These are phyloP conservation scores for Macrolepiota dolichaula DNA, from an alignment of 768 basidiomycete genomes.

Conservation along the genomic window DNA sequence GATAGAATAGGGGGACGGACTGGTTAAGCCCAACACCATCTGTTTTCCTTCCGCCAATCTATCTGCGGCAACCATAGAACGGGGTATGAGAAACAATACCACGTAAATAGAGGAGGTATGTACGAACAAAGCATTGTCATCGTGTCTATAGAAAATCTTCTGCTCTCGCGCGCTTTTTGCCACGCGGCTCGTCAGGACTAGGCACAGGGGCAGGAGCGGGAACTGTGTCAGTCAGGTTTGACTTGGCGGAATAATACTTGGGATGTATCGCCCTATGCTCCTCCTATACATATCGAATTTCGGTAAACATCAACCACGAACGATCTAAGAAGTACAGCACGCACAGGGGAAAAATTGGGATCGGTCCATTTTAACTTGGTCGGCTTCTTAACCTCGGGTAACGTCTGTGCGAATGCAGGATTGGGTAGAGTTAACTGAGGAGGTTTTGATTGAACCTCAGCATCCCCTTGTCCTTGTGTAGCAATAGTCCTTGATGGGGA, in stretches of 20 bases:
- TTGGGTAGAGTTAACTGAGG: conserved; percentile 48
- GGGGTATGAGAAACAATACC: not conserved
- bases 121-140: not conserved
- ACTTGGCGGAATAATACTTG: conserved; percentile 57
- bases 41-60: conserved; percentile 5
- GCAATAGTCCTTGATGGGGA: not conserved
- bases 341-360: conserved; percentile 75
- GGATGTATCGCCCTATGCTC: conserved; percentile 67
- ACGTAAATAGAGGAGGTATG: not conserved
- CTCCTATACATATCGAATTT: conserved; percentile 43
- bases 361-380: conserved; percentile 73
- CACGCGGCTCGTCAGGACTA: conserved; percentile 59
- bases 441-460: conserved; percentile 18
- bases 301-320: not conserved
- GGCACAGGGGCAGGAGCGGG: not conserved
- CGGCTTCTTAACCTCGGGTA: conserved; percentile 72
- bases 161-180: conserved; percentile 82
- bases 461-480: conserved; percentile 4
- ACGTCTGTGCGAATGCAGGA: conserved; percentile 56
- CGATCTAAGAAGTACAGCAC: not conserved
- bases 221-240: conserved; percentile 26
- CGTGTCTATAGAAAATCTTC: conserved; percentile 70
- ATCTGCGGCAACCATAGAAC: not conserved
- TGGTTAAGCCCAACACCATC: conserved; percentile 3
- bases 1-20: conserved; percentile 12